Base-by-base conservation (phyloP, 495 filamentous ascomycete genomes). In the Xylaria grammica region DNA sequence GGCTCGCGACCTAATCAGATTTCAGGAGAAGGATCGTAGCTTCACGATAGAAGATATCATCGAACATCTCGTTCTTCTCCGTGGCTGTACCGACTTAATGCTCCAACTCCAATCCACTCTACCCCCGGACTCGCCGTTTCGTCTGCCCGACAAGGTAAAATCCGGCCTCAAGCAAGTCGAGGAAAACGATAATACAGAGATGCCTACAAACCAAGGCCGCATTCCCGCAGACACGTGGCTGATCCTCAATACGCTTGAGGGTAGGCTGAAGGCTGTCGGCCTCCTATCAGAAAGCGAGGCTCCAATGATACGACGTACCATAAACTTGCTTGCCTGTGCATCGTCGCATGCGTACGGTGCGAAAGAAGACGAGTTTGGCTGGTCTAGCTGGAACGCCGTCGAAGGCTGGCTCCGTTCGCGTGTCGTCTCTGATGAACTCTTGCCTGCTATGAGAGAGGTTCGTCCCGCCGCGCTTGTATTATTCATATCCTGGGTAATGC, bases 11-110 rank as follows among this genome's bases (percentile, higher is more conserved):
- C 38, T 58, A n/a, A 58, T 58, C 38, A 58, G 30, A 20, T 44
- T 29, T 20, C n/a, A 45, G 20, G 54, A 58, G 7, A 58, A 9
- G 1, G 19, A 30, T 32, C 26, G 45, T 22, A 4, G 45, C 54
- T 58, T 58, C 38, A 58, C 54, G 20, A 32, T 58, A 15, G 54
- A 58, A 29, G 54, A 58, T n/a, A 30, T 58, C 26, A 30, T 45
- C 17, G 54, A 58, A 45, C 54, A 58, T 26, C 38, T 58, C 13
- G 54, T 58, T 13, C 54, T 58, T 44, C 54, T 58, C 20, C 54
- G 54, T 8, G 54, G 54, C 24, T 58, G 54, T 26, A 30, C 38
- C 54, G 54, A 58, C 54, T 45, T 58, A 1, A 58, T 58, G 38
- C 19, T 58, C 2, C 38, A 58, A 20, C 54, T 58, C 1, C 54